These are phyloP conservation scores for Eutrema yunnanense DNA, from an alignment of 345 rosid species.

Conservation along the genomic window DNA sequence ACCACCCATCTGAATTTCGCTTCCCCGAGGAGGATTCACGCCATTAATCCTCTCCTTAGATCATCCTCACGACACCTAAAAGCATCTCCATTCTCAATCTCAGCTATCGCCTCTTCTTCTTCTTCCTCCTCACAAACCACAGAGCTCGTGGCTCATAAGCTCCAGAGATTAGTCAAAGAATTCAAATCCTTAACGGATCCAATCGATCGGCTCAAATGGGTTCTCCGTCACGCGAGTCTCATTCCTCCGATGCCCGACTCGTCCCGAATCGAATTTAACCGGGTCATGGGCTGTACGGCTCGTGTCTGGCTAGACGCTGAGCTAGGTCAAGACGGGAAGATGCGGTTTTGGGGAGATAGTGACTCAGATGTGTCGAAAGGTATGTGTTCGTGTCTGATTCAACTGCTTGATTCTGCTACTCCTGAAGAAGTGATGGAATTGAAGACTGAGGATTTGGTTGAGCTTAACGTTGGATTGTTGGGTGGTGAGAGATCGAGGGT, in stretches of 20 bases:
- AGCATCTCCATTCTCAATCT: slow-evolving; percentile 39
- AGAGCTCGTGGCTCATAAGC: slow-evolving; percentile 41
- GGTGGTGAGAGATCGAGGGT: slow-evolving; percentile 67
- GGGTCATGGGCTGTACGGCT: slow-evolving; percentile 95
- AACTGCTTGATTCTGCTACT: slow-evolving; percentile 54
- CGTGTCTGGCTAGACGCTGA: slow-evolving; percentile 81
- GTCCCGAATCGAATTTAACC: slow-evolving; percentile 57
- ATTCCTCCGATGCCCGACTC: slow-evolving; percentile 54
- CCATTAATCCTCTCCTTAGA: slow-evolving; percentile 12
- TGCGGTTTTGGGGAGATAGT: slow-evolving; percentile 76
- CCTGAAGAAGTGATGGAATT: slow-evolving; percentile 74
- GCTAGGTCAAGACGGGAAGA: slow-evolving; percentile 54
- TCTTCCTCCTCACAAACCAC: slow-evolving; percentile 39
- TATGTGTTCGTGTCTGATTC: slow-evolving; percentile 68
- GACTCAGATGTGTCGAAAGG: slow-evolving; percentile 86
- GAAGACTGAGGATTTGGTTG: slow-evolving; percentile 66
- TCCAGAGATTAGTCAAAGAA: slow-evolving; percentile 51
- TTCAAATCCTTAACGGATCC: slow-evolving; percentile 57
- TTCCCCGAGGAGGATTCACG: slow-evolving; percentile 13
- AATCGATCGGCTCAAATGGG: slow-evolving; percentile 63
- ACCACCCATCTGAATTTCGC: slow-evolving; percentile 25
- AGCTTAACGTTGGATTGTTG: slow-evolving; percentile 55
- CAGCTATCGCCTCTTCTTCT: slow-evolving; percentile 41
- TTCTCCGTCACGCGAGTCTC: slow-evolving; percentile 53
- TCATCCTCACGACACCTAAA: slow-evolving; percentile 21